Conservation (phyloP, 148 eudicot species). For the Rhododendron henanense region DNA sequence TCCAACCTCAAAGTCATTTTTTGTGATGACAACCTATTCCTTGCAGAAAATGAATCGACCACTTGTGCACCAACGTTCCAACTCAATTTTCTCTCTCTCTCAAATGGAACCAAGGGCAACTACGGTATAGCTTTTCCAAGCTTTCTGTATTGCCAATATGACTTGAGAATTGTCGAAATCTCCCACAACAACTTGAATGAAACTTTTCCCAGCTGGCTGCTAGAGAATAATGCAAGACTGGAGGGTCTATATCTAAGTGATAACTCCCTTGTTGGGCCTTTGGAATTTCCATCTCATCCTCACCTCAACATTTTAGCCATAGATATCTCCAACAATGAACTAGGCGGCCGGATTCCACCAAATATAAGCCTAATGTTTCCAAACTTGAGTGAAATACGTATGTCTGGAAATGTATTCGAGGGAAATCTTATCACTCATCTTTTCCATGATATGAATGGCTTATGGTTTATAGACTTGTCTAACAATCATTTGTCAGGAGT, state of each 20-base stretch:
- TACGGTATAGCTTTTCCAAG: not conserved
- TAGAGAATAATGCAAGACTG: slow-evolving; percentile 1
- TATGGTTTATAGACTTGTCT: not conserved
- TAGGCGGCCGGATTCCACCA: not conserved
- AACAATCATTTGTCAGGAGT: not conserved
- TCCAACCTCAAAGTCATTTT: not conserved
- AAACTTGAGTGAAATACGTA: not conserved
- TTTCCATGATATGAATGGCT: not conserved
- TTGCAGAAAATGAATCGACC: not conserved
- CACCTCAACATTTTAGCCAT: not conserved
- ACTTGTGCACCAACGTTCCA: not conserved
- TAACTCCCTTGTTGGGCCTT: not conserved
- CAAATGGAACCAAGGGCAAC: not conserved
- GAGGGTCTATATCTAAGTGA: not conserved
- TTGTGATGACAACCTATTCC: not conserved
- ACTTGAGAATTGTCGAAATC: not conserved
- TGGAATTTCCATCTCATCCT: not conserved
- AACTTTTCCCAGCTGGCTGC: not conserved
- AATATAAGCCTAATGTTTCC: not conserved
- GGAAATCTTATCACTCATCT: not conserved
- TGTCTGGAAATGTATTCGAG: not conserved
- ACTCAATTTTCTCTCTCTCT: not conserved
- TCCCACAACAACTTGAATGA: not conserved
- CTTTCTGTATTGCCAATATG: not conserved
- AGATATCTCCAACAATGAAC: not conserved